Evolutionary conservation across 371 early-diverging fungal species (phyloP).

Genomic region (Paramicrosporidium saccamoebae): DNA sequence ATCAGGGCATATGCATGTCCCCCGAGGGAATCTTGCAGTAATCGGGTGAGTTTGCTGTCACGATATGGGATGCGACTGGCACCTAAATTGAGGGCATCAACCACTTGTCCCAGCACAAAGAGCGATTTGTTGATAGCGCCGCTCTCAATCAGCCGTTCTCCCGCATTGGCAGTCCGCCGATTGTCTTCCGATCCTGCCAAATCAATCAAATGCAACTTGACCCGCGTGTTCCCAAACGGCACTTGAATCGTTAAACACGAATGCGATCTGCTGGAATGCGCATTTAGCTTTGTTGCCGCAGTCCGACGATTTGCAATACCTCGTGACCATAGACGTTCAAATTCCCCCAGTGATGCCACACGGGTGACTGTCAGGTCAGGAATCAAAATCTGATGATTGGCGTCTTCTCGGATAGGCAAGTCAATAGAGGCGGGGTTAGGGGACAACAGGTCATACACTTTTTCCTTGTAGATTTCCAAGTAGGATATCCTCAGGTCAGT

Average conservation of each 20-base stretch:
- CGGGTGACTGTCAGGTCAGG: constrained; percentile 13
- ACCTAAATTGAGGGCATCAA: constrained; percentile 19
- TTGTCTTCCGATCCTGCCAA: constrained; percentile 44
- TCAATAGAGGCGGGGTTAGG: constrained; percentile 5
- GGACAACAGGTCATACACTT: constrained; percentile 14
- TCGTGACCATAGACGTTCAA: constrained; percentile 8
- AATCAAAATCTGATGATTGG: constrained; percentile 11
- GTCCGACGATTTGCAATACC: constrained; percentile 16
- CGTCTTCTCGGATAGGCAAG: constrained; percentile 13
- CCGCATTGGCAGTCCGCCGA: constrained; percentile 21
- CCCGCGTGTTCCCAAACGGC: constrained; percentile 5
- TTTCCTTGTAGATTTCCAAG: constrained; percentile 24
- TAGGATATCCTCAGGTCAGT: constrained; percentile 10
- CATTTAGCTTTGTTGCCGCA: constrained; percentile 24
- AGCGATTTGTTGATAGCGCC: constrained; percentile 31
- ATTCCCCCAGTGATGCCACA: constrained; percentile 11
- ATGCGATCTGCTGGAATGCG: constrained; percentile 19
- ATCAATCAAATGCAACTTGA: constrained; percentile 23
- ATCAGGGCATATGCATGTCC: constrained; percentile 19
- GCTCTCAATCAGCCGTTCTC: constrained; percentile 20
- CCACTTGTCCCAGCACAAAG: constrained; percentile 29
- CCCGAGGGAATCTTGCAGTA: constrained; percentile 26
- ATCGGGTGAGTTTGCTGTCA: constrained; percentile 35
- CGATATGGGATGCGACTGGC: constrained; percentile 21
- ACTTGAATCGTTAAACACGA: constrained; percentile 13